Evolutionary conservation across 2,329 filamentous ascomycete species (phyloP), one percentile per base, ranked within the genome.

Genomic region (Volutella citrinella): DNA sequence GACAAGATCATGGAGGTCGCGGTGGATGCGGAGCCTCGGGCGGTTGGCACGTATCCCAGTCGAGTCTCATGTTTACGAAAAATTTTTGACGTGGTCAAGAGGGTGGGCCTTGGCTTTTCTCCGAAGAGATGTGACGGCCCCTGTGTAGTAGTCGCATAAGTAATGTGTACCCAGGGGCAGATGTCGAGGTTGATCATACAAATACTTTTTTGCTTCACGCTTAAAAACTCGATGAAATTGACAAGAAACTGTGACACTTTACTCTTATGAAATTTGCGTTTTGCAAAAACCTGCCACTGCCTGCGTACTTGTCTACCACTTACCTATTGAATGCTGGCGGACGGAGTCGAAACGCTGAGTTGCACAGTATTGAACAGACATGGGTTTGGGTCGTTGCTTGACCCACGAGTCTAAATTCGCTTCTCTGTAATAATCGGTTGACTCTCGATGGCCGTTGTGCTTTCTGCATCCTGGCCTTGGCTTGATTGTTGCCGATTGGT

Each of bases 51-150:
- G 62, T 66, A 65, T 67, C 61, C 60, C 61, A 59, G 61, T 65
- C 67, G 64, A 66, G 67, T 69, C 66, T 73, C 68, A 62, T 70
- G 69, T 74, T 68, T 72, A 68, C 65, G 57, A 74, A 76, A 74
- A 72, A 65, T 71, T 71, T 69, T 72, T 69, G 65, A 65, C 56
- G 65, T 69, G 70, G 66, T 74, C 65, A 65, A 66, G 64, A 66
- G 64, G 65, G 66, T 69, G 64, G 65, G 66, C 64, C 66, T 53
- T 60, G 64, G 60, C 63, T 62, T 68, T 67, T 62, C 56, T 65
- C 57, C 59, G 60, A 64, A 59, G 63, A 64, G 63, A 66, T 64
- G 64, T 57, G 58, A 59, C 62, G 63, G 65, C 59, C 64, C 60
- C 64, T 69, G 64, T 70, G 67, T 65, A 69, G 57, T 67, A 66